Evolutionary conservation across 1,284 basidiomycete species (phyloP).

Genomic region (Apiotrichum sp.): DNA sequence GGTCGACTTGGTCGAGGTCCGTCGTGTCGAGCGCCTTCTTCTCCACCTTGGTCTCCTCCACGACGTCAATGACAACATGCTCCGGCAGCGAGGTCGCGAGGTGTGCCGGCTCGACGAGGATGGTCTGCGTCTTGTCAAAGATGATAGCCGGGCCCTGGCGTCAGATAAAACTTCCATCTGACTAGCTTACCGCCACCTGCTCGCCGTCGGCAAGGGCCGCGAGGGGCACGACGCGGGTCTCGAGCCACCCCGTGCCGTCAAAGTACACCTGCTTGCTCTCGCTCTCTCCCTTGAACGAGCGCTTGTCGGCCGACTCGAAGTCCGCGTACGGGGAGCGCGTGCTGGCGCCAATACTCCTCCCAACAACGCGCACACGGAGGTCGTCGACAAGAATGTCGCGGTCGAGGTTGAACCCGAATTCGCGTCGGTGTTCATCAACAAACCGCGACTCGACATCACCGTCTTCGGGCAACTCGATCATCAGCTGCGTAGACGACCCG

Average conservation of each 20-base stretch:
- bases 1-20: constrained; percentile 42
- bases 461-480: constrained; percentile 33
- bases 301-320: constrained; percentile 16
- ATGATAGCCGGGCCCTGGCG: constrained; percentile 35
- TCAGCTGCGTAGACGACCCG: constrained; percentile 37
- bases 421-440: constrained; percentile 33
- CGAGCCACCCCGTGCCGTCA: constrained; percentile 29
- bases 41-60: constrained; percentile 18
- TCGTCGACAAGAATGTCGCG: constrained; percentile 36
- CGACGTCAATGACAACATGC: constrained; percentile 31
- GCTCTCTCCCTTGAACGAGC: constrained; percentile 3
- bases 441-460: constrained; percentile 28
- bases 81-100: constrained; percentile 27
- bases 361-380: constrained; percentile 33
- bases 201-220: constrained; percentile 27
- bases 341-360: constrained; percentile 25
- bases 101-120: constrained; percentile 33
- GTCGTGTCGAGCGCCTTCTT: constrained; percentile 11
- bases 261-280: constrained; percentile 32
- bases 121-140: constrained; percentile 40
- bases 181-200: constrained; percentile 21
- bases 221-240: constrained; percentile 27
- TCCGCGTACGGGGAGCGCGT: constrained; percentile 28
- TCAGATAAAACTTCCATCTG: not conserved
- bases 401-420: constrained; percentile 40